These are phyloP conservation scores for Quercus suber DNA, from an alignment of 306 rosid species.

Conservation along the genomic window DNA sequence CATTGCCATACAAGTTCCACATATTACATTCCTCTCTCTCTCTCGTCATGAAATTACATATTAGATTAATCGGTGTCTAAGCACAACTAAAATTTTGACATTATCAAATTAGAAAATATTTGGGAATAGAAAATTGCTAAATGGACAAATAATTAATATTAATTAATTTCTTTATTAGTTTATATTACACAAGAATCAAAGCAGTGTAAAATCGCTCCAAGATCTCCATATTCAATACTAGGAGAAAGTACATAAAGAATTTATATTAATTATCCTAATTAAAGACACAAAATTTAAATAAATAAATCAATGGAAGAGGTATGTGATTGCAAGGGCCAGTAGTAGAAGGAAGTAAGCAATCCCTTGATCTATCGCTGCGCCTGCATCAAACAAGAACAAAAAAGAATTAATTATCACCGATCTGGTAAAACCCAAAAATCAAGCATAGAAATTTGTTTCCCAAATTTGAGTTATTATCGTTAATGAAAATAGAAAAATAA, in stretches of 20 bases:
- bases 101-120: background rate
- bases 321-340: slow-evolving; percentile 66
- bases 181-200: background rate
- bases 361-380: slow-evolving; percentile 69
- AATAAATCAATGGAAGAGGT: slow-evolving; percentile 44
- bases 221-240: slow-evolving; percentile 12
- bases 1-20: background rate
- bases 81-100: background rate
- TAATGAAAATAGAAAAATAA: too few species aligned
- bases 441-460: background rate
- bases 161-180: background rate
- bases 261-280: background rate
- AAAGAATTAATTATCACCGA: background rate
- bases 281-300: background rate
- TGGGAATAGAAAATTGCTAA: background rate
- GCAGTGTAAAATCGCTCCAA: background rate
- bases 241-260: slow-evolving; percentile 17
- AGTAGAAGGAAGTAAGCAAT: slow-evolving; percentile 57
- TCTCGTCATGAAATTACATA: too few species aligned
- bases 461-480: background rate
- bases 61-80: background rate
- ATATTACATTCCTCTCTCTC: background rate
- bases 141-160: background rate
- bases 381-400: slow-evolving; percentile 16
- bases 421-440: background rate